These are phyloP conservation scores for Glaciozyma martinii DNA, from an alignment of 768 basidiomycete genomes.

Conservation along the genomic window DNA sequence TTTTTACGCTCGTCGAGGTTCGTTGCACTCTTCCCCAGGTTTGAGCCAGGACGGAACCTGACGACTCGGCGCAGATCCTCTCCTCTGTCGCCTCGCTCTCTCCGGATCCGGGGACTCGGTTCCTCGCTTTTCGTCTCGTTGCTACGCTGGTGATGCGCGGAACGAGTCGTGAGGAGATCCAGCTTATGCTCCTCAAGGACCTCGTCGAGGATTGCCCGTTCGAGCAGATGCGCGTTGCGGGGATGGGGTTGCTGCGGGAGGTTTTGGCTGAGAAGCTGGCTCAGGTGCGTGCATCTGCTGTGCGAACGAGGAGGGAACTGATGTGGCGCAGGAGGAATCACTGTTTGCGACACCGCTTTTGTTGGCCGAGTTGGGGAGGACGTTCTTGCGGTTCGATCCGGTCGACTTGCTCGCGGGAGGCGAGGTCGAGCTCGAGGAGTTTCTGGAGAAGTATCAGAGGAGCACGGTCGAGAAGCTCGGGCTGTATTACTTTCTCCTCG, in stretches of 20 bases:
- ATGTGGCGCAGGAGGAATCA: too few species aligned
- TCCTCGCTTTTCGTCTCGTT: slow-evolving; percentile 16
- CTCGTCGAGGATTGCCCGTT: background rate
- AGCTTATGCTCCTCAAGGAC: slow-evolving; percentile 8
- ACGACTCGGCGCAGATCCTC: background rate
- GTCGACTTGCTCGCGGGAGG: too few species aligned
- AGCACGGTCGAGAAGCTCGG: too few species aligned
- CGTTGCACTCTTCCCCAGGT: background rate
- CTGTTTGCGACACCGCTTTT: too few species aligned
- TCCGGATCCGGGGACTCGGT: background rate
- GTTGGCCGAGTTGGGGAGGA: too few species aligned
- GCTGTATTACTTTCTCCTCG: too few species aligned
- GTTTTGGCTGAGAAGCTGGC: background rate
- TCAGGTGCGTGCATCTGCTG: too few species aligned
- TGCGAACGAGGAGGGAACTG: too few species aligned
- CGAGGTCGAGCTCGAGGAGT: too few species aligned
- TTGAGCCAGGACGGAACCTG: background rate
- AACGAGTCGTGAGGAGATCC: background rate
- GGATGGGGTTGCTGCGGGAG: slow-evolving; percentile 5
- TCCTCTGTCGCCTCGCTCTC: slow-evolving; percentile 8
- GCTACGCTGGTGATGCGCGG: background rate
- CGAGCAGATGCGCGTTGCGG: background rate
- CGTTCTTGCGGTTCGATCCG: too few species aligned
- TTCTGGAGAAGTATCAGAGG: too few species aligned
- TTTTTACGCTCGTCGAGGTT: background rate